A percentile compares a stretch with the other conserved stretches of the same genome.
These are phyloP conservation scores for Camelina neglecta DNA, from an alignment of 345 rosid species.

Conservation along the genomic window DNA sequence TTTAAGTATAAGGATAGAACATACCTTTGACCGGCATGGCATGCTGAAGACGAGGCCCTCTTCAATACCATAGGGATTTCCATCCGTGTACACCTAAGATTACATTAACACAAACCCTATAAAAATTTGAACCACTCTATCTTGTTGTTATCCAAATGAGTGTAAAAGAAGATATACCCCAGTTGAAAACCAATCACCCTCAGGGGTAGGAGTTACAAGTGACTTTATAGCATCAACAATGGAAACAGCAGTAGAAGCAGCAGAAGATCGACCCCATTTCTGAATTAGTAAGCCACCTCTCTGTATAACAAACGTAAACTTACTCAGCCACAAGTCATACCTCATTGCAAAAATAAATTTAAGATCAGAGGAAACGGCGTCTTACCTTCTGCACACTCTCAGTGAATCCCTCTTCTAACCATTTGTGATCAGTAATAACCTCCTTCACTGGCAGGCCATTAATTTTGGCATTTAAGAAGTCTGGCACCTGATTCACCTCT, in stretches of 20 bases:
- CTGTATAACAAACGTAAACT: slow-evolving; percentile 50
- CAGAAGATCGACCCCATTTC: slow-evolving; percentile 99
- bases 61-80: slow-evolving; percentile 88
- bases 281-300: slow-evolving; percentile 91
- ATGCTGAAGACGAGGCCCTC: slow-evolving; percentile 93
- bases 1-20: slow-evolving; percentile 26
- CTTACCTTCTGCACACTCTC: slow-evolving; percentile 90
- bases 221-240: slow-evolving; percentile 92
- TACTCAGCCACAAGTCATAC: slow-evolving; percentile 14
- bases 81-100: slow-evolving; percentile 76
- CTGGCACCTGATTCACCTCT: slow-evolving; percentile 74
- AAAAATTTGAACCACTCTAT: slow-evolving; percentile 18
- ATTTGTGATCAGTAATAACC: slow-evolving; percentile 84
- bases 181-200: slow-evolving; percentile 97
- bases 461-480: slow-evolving; percentile 89
- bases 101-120: slow-evolving; percentile 16
- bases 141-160: background rate
- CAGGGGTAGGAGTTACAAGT: slow-evolving; percentile 84
- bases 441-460: slow-evolving; percentile 86
- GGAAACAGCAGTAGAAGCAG: slow-evolving; percentile 96
- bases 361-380: background rate
- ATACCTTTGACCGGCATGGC: slow-evolving; percentile 97
- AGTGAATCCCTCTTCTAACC: slow-evolving; percentile 97
- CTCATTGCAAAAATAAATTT: background rate
- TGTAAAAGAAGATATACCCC: slow-evolving; percentile 63